Conservation (phyloP, 1,284 basidiomycete genomes). For the Sanghuangporus sanghuang region DNA sequence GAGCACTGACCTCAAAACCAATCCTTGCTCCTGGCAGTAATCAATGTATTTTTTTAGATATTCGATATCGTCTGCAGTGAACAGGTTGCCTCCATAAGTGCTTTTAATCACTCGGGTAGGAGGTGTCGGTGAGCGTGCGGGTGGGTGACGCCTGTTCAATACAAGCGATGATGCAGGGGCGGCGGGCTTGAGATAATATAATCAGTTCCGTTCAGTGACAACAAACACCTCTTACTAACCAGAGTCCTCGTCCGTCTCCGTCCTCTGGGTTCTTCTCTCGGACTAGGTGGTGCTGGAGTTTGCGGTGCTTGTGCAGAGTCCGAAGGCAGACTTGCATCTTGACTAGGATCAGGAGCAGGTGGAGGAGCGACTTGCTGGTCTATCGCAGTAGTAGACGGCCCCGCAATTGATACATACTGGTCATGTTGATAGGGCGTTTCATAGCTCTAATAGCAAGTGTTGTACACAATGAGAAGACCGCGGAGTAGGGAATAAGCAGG, state of each 20-base stretch:
- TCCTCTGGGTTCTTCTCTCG: constrained; percentile 41
- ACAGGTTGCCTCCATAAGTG: constrained; percentile 78
- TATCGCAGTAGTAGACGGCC: background rate
- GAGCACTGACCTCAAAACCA: constrained; percentile 58
- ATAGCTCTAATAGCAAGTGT: background rate
- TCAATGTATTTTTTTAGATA: constrained; percentile 82
- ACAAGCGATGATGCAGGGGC: constrained; percentile 60
- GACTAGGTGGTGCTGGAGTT: background rate
- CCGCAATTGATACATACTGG: background rate
- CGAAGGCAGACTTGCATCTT: background rate
- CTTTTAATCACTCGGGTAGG: constrained; percentile 78
- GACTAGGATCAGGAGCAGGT: background rate
- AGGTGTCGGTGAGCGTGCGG: constrained; percentile 74
- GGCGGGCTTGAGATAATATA: constrained; percentile 45
- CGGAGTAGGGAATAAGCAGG: background rate
- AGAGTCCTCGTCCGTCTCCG: constrained; percentile 58
- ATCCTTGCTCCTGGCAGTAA: constrained; percentile 77
- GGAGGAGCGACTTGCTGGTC: constrained; percentile 1
- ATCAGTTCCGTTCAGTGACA: constrained; percentile 19
- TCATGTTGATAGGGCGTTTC: background rate
- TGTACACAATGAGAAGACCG: background rate
- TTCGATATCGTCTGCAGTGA: constrained; percentile 71
- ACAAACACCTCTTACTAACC: constrained; percentile 30
- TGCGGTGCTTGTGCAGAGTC: background rate
- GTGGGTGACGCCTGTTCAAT: constrained; percentile 52